These are phyloP conservation scores for Colletotrichum shisoi DNA, from an alignment of 2,329 filamentous ascomycete genomes.

Conservation along the genomic window DNA sequence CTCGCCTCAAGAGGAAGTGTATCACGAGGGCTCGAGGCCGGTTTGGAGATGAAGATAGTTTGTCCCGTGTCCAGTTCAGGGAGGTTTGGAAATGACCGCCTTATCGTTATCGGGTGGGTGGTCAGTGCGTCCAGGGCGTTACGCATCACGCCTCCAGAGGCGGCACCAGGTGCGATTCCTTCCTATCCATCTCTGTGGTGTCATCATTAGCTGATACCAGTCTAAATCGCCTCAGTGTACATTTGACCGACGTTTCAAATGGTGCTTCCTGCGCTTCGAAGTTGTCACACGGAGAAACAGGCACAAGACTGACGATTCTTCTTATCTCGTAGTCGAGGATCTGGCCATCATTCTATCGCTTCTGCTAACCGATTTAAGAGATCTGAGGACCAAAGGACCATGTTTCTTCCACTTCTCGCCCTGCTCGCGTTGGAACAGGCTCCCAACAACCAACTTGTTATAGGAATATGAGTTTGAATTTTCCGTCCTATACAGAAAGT, in stretches of 20 bases:
- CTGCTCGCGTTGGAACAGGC: too few species aligned
- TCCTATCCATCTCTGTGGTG: neutral
- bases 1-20: constrained; percentile 1
- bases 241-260: neutral
- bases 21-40: constrained; percentile 8
- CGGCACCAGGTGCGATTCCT: neutral
- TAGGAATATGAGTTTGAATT: too few species aligned
- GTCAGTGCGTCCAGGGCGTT: constrained; percentile 15
- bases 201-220: neutral
- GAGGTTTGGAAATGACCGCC: constrained; percentile 20
- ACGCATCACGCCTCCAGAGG: neutral
- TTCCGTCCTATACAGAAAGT: too few species aligned
- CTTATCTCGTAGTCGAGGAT: too few species aligned
- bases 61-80: constrained; percentile 26
- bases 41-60: constrained; percentile 16
- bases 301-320: too few species aligned
- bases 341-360: too few species aligned
- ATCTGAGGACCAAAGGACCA: too few species aligned
- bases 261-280: too few species aligned
- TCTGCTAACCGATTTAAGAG: too few species aligned
- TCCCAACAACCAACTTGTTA: too few species aligned
- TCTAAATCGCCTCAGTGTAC: neutral
- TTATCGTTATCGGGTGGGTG: constrained; percentile 34
- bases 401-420: too few species aligned
- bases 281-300: too few species aligned